Evolutionary conservation across 2,329 filamentous ascomycete species (phyloP).

Genomic region (Cytospora leucostoma): DNA sequence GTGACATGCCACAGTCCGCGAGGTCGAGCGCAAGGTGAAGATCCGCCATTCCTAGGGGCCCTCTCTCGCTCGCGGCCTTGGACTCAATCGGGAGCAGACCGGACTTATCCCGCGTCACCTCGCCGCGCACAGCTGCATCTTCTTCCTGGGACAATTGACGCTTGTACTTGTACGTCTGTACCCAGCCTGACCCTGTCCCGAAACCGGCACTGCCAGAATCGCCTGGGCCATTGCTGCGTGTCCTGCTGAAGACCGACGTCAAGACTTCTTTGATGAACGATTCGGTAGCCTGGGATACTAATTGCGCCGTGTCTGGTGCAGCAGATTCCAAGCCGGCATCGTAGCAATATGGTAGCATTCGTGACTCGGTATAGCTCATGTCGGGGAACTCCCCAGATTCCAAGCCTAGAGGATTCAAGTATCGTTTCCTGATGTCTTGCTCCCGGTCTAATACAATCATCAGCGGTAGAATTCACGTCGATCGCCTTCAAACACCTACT

Average conservation of each 20-base stretch:
- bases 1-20: conserved; percentile 72
- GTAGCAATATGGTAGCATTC: conserved; percentile 70
- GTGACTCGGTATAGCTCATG: conserved; percentile 60
- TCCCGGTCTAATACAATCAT: conserved; percentile 56
- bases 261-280: conserved; percentile 68
- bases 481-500: conserved; percentile 54
- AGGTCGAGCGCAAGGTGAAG: conserved; percentile 74
- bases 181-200: conserved; percentile 66
- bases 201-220: conserved; percentile 63
- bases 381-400: conserved; percentile 73
- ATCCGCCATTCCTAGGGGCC: conserved; percentile 75
- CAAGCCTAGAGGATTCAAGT: conserved; percentile 62
- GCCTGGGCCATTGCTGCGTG: conserved; percentile 65
- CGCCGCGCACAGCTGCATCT: conserved; percentile 69
- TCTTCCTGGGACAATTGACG: conserved; percentile 77
- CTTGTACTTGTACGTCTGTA: conserved; percentile 79
- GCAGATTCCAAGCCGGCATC: conserved; percentile 63
- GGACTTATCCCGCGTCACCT: conserved; percentile 71
- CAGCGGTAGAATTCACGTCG: not conserved
- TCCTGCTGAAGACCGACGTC: conserved; percentile 63
- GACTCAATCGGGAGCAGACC: conserved; percentile 81
- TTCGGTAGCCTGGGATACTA: conserved; percentile 66
- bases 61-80: conserved; percentile 70
- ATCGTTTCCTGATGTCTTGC: conserved; percentile 67
- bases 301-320: conserved; percentile 59